Base-by-base conservation (phyloP, 805 yeast species). In the Saturnispora diversa region DNA sequence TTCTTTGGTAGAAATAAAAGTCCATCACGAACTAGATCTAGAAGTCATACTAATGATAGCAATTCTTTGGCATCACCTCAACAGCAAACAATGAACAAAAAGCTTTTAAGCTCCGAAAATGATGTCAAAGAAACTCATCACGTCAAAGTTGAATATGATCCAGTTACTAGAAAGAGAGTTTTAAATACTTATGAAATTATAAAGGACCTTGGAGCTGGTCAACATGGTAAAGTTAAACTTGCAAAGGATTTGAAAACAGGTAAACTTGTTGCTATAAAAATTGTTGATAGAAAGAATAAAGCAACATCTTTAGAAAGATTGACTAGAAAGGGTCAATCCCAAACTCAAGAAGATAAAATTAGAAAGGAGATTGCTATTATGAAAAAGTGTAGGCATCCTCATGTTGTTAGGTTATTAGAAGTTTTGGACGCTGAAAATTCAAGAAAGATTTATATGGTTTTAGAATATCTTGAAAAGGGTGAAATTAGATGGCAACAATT, bases 221-320 rank as follows among this genome's bases (percentile, higher is more conserved):
- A 88, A 59, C 97, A 90, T 62, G 97, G 98, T n/a, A 90, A 86
- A 59, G 98, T 92, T 31, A 92, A 92, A 58, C 69, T 92, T 15
- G 98, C 94, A 0, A 74, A 74, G 44, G 90, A 88, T 56, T 60
- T 80, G 40, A 68, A 72, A n/a, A 60, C 70, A 5, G 67, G 72
- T 33, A 77, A 72, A 48, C 65, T 75, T 24, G 95, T 86, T n/a
- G 98, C 98, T 3, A 87, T 92, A 42, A 92, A 92, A 58, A 84
- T 92, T 38, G 86, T 92, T 32, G 88, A 85, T 61, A 70, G 97
- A 40, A 75, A 75, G 37, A 76, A 73, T 2, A 65, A 74, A 35
- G 65, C 68, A 11, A 33, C 35, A 4, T 35, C 45, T 32, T 56
- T 74, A 5, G 81, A 77, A 22, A 58, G 71, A 40, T 34, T 58